phyloP scores from a whole-genome alignment of 2,329 filamentous ascomycete genomes.

The Zymoseptoria ardabiliae region DNA sequence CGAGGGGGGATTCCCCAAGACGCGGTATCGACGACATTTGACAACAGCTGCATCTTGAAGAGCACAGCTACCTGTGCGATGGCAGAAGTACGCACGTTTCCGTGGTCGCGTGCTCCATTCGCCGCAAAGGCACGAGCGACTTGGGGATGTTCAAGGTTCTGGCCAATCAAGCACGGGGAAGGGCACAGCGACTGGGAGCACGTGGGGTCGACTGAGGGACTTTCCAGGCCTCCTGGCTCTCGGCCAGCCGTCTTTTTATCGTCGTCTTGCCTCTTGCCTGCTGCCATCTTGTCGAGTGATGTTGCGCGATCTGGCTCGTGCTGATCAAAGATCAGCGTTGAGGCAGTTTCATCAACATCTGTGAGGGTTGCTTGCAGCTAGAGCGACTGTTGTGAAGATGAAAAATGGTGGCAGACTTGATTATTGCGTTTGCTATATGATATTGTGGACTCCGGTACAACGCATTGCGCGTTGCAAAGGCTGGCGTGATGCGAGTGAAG shows the following conservation, averaged over 20 bases:
- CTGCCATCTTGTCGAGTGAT: neutral
- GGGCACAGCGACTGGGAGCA: neutral
- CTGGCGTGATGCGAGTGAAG: neutral
- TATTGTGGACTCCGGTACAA: neutral
- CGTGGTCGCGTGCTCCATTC: neutral
- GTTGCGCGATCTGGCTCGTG: neutral
- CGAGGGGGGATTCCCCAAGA: conserved; percentile 12
- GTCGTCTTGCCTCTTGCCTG: neutral
- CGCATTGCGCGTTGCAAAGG: neutral
- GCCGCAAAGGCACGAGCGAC: neutral
- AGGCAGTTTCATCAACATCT: neutral
- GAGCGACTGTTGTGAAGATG: neutral
- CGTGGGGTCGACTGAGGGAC: neutral
- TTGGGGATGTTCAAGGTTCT: neutral
- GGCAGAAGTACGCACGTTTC: neutral
- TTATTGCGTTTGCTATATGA: neutral
- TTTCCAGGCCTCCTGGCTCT: neutral
- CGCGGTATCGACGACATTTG: neutral
- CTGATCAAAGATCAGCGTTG: no score
- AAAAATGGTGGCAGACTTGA: neutral
- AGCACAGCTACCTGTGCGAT: neutral
- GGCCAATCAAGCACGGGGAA: neutral
- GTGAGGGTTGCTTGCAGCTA: neutral
- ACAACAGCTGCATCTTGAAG: neutral
- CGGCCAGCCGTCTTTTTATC: neutral